A percentile compares a stretch with the other conserved stretches of the same genome.
phyloP scores from a whole-genome alignment of 2,329 filamentous ascomycete genomes.

The Elsinoe arachidis region DNA sequence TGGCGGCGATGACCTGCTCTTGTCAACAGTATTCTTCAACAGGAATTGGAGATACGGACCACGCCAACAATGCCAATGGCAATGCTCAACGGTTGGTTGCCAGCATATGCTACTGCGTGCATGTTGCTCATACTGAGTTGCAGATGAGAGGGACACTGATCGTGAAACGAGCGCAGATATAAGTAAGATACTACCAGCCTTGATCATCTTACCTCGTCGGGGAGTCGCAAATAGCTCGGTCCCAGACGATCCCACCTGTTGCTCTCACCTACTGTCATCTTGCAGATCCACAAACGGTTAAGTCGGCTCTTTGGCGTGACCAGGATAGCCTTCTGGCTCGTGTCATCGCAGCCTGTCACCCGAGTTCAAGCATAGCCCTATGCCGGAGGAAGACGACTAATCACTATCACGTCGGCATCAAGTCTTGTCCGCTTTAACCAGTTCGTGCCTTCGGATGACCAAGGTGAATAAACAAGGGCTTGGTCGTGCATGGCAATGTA shows the following conservation, averaged over 20 bases:
- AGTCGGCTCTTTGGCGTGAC: background rate
- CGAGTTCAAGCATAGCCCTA: background rate
- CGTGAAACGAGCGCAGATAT: background rate
- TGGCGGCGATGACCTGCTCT: conserved; percentile 12
- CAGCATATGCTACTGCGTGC: background rate
- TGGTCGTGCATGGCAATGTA: too few relatives aligned
- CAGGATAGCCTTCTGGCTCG: background rate
- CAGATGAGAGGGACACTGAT: background rate
- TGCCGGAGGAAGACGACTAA: background rate
- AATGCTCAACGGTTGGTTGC: conserved; percentile 7
- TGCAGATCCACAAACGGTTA: conserved; percentile 5
- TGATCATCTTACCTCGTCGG: background rate
- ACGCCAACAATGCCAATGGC: conserved; percentile 11
- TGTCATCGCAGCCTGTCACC: background rate
- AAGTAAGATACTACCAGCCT: background rate
- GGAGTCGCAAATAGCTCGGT: background rate
- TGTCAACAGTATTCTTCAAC: background rate
- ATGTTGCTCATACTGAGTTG: background rate
- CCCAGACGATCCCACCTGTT: background rate
- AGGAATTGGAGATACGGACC: background rate
- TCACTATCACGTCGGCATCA: background rate
- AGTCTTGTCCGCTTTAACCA: too few relatives aligned
- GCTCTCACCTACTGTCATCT: background rate
- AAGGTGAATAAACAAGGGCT: too few relatives aligned
- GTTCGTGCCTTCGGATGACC: too few relatives aligned